Base-by-base conservation (phyloP, 495 filamentous ascomycete species). In the Daldinia vernicosa region DNA sequence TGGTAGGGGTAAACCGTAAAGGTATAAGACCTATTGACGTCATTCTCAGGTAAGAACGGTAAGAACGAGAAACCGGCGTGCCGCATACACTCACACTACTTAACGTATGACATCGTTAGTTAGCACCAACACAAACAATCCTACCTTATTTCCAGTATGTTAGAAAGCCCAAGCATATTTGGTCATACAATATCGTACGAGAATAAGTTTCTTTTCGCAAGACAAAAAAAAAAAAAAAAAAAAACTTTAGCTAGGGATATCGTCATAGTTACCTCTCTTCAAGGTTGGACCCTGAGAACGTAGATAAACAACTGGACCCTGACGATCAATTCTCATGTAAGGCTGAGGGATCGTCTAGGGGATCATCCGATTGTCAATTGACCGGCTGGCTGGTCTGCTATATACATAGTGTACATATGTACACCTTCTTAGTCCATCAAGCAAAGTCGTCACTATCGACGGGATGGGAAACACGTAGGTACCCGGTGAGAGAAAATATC, bases 261-360 rank as follows among this genome's bases (percentile, higher is more conserved):
- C 65, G 54, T 66, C 64, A 51, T 30, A 32, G 11, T 47, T 24
- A 47, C 22, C 45, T 12, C 50, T 35, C 17, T 27, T 61, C 8
- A 27, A 56, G 28, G 26, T 26, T 14, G 28, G 37, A 56, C 66
- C 66, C 51, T 57, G 37, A 39, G 4, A n/a, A 56, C n/a, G 26
- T 30, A 32, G 35, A 24, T 30, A 70, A 67, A 67, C 43, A 56
- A 45, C 47, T 53, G 65, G 70, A 72, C 70, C 70, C 70, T 72
- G 70, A 69, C 37, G 65, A 72, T 72, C 70, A 60, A 14, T 55
- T 62, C 30, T 51, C 50, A 12, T 33, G 40, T 62, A 64, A 72
- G 65, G 70, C 56, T 68, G 27, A 50, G 26, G 17, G 64, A 65
- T 60, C 51, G 39, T 7, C 69, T 30, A 35, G 52, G 57, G 59